Percentiles rank a stretch among this genome's conserved stretches.
Conservation (phyloP, 371 early-diverging fungal genomes). For the Mucor plumbeus region DNA sequence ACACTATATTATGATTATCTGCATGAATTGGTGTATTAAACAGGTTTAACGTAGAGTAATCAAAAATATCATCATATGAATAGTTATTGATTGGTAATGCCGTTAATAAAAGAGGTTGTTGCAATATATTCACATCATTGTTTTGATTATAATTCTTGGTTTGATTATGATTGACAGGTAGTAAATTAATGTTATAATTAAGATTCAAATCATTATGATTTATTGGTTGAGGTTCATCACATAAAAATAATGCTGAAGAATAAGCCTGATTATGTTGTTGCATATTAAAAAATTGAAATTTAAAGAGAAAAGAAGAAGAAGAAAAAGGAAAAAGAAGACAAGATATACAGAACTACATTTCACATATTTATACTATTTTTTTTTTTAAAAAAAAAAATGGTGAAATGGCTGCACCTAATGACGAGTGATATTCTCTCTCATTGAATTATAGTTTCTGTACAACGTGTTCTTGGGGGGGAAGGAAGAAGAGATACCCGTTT, state of each 20-base stretch:
- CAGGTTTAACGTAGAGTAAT: not conserved
- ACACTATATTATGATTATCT: not conserved
- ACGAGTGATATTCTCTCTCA: conserved; percentile 10
- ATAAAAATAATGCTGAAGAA: not conserved
- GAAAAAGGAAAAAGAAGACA: not conserved
- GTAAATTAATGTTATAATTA: not conserved
- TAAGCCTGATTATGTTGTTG: conserved; percentile 5
- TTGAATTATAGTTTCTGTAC: not conserved
- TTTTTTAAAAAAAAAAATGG: conserved; percentile 16
- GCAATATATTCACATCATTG: not conserved
- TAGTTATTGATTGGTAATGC: conserved; percentile 3
- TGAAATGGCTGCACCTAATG: conserved; percentile 22
- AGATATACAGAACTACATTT: not conserved
- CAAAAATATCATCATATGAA: not conserved
- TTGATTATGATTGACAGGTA: not conserved
- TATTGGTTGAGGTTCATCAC: conserved; percentile 1
- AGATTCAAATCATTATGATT: not conserved
- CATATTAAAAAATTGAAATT: not conserved
- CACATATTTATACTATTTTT: conserved; percentile 5
- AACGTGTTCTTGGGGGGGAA: conserved; percentile 1
- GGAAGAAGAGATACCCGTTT: not conserved
- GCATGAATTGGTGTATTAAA: not conserved
- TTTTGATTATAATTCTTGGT: not conserved
- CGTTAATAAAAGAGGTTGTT: conserved; percentile 10
- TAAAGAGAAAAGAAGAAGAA: conserved; percentile 5